Evolutionary conservation across 352 stramenopile species (phyloP).

Genomic region (Pythium dissotocum): DNA sequence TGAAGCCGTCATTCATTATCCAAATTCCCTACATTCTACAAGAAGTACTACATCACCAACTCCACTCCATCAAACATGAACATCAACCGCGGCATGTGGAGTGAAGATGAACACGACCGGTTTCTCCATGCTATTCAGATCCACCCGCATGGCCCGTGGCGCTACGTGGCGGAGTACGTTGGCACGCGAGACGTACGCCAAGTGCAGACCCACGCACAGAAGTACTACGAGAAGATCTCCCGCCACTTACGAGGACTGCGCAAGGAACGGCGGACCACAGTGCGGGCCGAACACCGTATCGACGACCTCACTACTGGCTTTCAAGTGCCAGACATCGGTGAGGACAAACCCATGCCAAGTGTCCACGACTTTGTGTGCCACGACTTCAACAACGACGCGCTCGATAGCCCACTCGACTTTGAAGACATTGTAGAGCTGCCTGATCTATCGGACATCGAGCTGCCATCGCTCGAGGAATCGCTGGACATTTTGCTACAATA

Average conservation of each 20-base stretch:
- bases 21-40: too few species aligned
- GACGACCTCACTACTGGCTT: neutral
- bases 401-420: too few species aligned
- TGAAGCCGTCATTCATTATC: too few species aligned
- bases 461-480: constrained; percentile 1
- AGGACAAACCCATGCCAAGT: too few species aligned
- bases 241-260: constrained; percentile 45
- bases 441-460: neutral
- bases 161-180: constrained; percentile 19
- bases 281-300: neutral
- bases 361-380: too few species aligned
- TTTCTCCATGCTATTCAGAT: constrained; percentile 28
- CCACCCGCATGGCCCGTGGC: constrained; percentile 32
- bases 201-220: constrained; percentile 51
- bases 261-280: constrained; percentile 44
- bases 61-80: too few species aligned
- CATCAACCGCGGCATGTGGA: constrained; percentile 17
- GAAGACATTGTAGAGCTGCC: too few species aligned
- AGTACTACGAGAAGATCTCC: constrained; percentile 69
- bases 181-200: constrained; percentile 43
- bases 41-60: too few species aligned
- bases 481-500: neutral
- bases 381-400: too few species aligned
- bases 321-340: neutral
- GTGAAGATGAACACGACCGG: constrained; percentile 29